Evolutionary conservation across 768 basidiomycete genomes (phyloP), one percentile per base, ranked within the genome.

Genomic region (Nidula microcarpa): DNA sequence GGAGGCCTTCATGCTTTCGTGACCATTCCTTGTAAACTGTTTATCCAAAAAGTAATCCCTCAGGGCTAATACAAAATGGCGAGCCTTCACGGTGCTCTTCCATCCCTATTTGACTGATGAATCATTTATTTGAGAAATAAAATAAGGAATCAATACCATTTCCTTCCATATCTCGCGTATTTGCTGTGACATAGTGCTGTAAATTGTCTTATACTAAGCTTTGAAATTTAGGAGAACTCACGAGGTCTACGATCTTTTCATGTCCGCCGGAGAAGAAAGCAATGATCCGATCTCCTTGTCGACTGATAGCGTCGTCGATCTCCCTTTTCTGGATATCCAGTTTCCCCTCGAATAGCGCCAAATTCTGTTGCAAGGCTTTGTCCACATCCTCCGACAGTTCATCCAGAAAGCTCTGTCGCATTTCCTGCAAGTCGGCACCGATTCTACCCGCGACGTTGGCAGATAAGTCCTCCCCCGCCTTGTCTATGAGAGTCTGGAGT

Each of bases 131-230:
- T 30, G 23, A 30, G 23, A 30, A 30, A 30, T 30, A 30, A 30
- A 30, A 30, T 30, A 30, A 30, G 23, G 23, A 30, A 30, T 30
- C 1, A 30, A 75, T 34, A 62, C 74, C 68, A 72, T 74, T 10
- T 72, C 67, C 55, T 68, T 70, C 75, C 75, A 77, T 2, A 77
- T 60, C 7, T 58, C 55, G 35, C 63, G 65, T n/a, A 77, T 54
- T 46, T 75, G 71, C 75, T 76, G 71, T 61, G 23, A 30, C 1
- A 30, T 30, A 30, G 4, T 2, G 23, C 4, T 30, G 23, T 30
- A 30, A 30, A 30, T 30, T 30, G 4, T 30, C 23, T 30, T 30
- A 30, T 30, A 30, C 23, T 30, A 30, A 4, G 3, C 23, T 30
- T 30, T 30, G 3, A 30, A 30, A 30, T 30, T 30, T 47, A 16